Evolutionary conservation across 2,329 filamentous ascomycete genomes (phyloP), one percentile per base, ranked within the genome.

Genomic region (Botryotinia narcissicola): DNA sequence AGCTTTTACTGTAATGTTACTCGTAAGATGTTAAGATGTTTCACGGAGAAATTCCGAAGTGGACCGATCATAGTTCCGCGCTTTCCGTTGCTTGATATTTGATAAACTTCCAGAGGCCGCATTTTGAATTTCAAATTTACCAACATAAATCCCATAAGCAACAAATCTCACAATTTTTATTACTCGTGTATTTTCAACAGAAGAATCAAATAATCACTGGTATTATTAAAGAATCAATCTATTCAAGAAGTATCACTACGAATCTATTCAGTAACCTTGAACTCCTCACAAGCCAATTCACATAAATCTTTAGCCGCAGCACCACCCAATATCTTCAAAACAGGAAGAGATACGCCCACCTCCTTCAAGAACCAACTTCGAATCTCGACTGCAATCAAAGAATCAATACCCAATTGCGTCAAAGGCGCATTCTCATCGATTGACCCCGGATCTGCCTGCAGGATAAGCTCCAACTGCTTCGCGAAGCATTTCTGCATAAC

Each of bases 311-410:
- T 70, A 12, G 44, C 46, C 22, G 63, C 22, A 20, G 57, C 68
- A 14, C 68, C 68, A 37, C 73, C 60, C 40, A 74, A 70, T 57
- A 73, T 66, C 42, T 73, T 70, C 44, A 73, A 61, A 8, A 73
- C 71, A 12, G 64, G 46, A 3, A 87, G 76, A 62, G 84, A 81
- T 1, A 83, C 83, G 2, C 81, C 81, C 29, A 83, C 82, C 73
- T 83, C 82, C 60, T 81, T 79, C 14, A 82, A 77, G 1, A 87
- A 80, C 85, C 86, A 87, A 75, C 83, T 86, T 29, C 86, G 83
- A 5, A 87, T 80, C 14, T 84, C 84, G 40, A 87, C 85, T 1
- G 86, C 86, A 10, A 87, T 83, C 20, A 88, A 81, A 0, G 85
- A 87, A 79, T 88, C 86, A 10, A 87, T 84, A 1, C 86, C 73